Evolutionary conservation across 345 rosid genomes (phyloP).

Genomic region (Cardamine resedifolia): DNA sequence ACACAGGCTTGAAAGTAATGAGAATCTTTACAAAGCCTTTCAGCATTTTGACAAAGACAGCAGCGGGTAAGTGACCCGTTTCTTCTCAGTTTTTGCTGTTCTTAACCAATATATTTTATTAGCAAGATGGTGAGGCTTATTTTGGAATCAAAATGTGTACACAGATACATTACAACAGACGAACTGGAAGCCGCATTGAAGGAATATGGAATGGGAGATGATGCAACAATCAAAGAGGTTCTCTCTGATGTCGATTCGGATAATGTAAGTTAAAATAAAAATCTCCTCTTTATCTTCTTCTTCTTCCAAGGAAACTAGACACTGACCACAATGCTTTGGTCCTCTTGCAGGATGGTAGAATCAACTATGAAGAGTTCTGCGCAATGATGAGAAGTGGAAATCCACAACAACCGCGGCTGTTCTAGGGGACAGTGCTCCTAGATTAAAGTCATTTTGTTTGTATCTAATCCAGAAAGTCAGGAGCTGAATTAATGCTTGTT

Average conservation of each 20-base stretch:
- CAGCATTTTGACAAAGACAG: slow-evolving; percentile 89
- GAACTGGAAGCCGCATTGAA: slow-evolving; percentile 77
- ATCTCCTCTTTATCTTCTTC: background rate
- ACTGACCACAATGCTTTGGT: background rate
- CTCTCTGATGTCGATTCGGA: slow-evolving; percentile 88
- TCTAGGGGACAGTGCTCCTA: slow-evolving; percentile 34
- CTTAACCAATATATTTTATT: background rate
- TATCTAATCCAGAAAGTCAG: slow-evolving; percentile 30
- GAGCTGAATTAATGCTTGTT: slow-evolving; percentile 27
- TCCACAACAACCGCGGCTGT: slow-evolving; percentile 52
- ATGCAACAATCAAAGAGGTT: slow-evolving; percentile 72
- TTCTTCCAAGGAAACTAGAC: slow-evolving; percentile 9
- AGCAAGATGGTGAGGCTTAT: background rate
- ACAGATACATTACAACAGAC: slow-evolving; percentile 78
- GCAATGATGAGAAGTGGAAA: slow-evolving; percentile 88
- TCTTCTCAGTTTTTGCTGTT: background rate
- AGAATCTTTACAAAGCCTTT: slow-evolving; percentile 83
- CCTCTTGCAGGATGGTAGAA: slow-evolving; percentile 72
- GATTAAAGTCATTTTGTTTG: slow-evolving; percentile 17
- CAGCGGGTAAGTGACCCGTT: slow-evolving; percentile 59
- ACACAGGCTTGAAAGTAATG: slow-evolving; percentile 80
- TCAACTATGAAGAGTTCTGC: slow-evolving; percentile 80
- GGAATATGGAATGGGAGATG: slow-evolving; percentile 82
- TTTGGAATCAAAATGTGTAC: background rate
- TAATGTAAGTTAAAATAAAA: slow-evolving; percentile 54